A percentile compares a stretch with the other conserved stretches of the same genome.
These are phyloP conservation scores for Kuraishia molischiana DNA, from an alignment of 805 yeast genomes.

Conservation along the genomic window DNA sequence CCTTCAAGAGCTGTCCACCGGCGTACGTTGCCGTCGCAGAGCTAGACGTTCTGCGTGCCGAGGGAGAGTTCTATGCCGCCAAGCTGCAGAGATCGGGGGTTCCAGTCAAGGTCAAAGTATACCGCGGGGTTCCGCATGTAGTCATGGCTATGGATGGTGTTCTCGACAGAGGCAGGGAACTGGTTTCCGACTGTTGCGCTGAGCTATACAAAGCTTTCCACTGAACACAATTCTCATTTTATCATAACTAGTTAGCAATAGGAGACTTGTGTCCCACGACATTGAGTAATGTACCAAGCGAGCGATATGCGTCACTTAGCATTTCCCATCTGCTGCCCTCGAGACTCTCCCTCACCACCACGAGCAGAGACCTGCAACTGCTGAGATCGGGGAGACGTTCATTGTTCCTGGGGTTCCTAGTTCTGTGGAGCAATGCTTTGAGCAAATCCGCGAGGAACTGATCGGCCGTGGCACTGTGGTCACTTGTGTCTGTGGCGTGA, in stretches of 20 bases:
- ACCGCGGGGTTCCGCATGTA: conserved; percentile 37
- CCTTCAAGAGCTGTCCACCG: conserved; percentile 24
- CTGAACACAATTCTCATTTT: too few species aligned
- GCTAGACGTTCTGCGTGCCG: conserved; percentile 29
- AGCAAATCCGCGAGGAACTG: conserved; percentile 7
- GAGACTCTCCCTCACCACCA: conserved; percentile 10
- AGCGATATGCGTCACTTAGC: conserved; percentile 11
- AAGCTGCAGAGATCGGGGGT: conserved; percentile 27
- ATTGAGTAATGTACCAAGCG: conserved; percentile 9
- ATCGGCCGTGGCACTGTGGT: conserved; percentile 5
- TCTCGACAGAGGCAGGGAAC: conserved; percentile 22
- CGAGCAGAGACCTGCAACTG: conserved; percentile 7
- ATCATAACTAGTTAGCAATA: neutral
- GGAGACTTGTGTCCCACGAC: conserved; percentile 1
- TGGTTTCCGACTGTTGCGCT: conserved; percentile 15
- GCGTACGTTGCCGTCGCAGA: conserved; percentile 27
- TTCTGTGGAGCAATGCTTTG: conserved; percentile 5
- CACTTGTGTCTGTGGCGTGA: neutral
- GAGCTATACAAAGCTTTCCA: conserved; percentile 1
- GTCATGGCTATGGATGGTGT: conserved; percentile 37
- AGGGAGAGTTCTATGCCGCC: conserved; percentile 26
- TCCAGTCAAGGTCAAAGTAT: conserved; percentile 21
- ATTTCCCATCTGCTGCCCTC: conserved; percentile 15
- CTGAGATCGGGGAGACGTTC: conserved; percentile 2
- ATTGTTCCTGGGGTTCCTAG: conserved; percentile 3